Evolutionary conservation across 257 asterid species (phyloP), one percentile per base, ranked within the genome.

Genomic region (Plantago major): DNA sequence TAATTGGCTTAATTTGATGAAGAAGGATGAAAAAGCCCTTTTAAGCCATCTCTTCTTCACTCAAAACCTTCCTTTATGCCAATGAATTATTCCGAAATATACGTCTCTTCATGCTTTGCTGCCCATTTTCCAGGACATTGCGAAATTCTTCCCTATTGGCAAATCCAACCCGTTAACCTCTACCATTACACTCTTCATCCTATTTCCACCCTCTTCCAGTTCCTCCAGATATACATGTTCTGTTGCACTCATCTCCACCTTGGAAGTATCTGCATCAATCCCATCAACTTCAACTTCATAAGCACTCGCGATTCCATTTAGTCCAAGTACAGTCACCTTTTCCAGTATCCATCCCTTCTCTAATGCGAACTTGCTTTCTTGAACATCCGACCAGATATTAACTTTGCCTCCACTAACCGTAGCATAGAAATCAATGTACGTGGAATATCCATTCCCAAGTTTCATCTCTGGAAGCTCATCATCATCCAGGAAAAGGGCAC

Each of bases 391-490:
- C 96, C 95, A 87, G 4, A 89, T 74, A 75, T 85, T 93, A 38
- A 82, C 81, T 9, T 55, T 71, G 11, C 85, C 87, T 5, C 78
- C 63, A 4, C 71, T 64, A 3, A 69, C 64, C 15, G 79, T 80
- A 3, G 96, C 97, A 16, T 78, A 75, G 74, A 93, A 85, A 8
- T 87, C 95, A 1, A 89, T 66, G 26, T 80, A 81, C 0, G 94
- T 82, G 0, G 97, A 82, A 6, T 71, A 19, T 0, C 96, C 95
- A 22, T 64, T 72, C 0, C 86, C 95, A 4, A 87, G 84, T 43
- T 71, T 82, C 96, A 89, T 93, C 78, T 85, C 97, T 0, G 88
- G 92, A 6, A 74, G 83, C 82, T 87, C 97, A 46, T 89, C 99
- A 1, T 89, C 85, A 18, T 93, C 99, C 0, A 93, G 72, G 79